Evolutionary conservation across 1,139 yeast species (phyloP).

Genomic region (Pichia sp.): DNA sequence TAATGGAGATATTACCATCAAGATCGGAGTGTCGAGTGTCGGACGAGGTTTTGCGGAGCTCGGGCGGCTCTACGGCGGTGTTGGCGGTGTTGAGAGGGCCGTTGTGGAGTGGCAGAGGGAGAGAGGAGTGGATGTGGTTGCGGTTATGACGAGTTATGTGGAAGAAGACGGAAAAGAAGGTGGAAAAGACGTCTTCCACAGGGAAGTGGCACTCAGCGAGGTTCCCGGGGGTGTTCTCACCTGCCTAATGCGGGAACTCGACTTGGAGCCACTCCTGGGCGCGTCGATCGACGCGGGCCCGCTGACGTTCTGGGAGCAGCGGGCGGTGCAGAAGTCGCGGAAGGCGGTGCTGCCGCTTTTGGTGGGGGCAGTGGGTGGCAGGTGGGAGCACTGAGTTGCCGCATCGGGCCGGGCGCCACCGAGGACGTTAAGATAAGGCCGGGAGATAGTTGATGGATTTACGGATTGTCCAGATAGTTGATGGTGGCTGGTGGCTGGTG

Average conservation of each 20-base stretch:
- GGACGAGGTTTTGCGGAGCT: background rate
- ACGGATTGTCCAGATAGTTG: too few relatives aligned
- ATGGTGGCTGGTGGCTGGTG: too few relatives aligned
- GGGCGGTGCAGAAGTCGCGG: background rate
- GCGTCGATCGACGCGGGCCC: too few relatives aligned
- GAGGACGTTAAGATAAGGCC: too few relatives aligned
- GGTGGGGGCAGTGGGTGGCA: background rate
- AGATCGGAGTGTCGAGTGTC: slow-evolving; percentile 60
- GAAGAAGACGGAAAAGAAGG: background rate
- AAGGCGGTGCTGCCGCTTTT: background rate
- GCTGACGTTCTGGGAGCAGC: too few relatives aligned
- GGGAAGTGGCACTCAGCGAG: background rate
- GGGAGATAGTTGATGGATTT: too few relatives aligned
- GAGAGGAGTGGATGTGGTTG: slow-evolving; percentile 21
- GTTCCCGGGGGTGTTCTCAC: background rate
- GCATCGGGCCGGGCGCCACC: too few relatives aligned
- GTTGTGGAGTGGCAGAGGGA: slow-evolving; percentile 25
- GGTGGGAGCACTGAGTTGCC: background rate
- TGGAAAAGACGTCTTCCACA: background rate
- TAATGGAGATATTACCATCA: too few relatives aligned
- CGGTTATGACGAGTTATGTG: slow-evolving; percentile 2
- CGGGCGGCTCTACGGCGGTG: background rate
- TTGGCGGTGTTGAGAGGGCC: background rate
- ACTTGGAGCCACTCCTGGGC: background rate
- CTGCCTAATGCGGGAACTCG: slow-evolving; percentile 1